Percentiles rank a stretch among this genome's conserved stretches.
These are phyloP conservation scores for Breynia disticha DNA, from an alignment of 441 rosid genomes.

Conservation along the genomic window DNA sequence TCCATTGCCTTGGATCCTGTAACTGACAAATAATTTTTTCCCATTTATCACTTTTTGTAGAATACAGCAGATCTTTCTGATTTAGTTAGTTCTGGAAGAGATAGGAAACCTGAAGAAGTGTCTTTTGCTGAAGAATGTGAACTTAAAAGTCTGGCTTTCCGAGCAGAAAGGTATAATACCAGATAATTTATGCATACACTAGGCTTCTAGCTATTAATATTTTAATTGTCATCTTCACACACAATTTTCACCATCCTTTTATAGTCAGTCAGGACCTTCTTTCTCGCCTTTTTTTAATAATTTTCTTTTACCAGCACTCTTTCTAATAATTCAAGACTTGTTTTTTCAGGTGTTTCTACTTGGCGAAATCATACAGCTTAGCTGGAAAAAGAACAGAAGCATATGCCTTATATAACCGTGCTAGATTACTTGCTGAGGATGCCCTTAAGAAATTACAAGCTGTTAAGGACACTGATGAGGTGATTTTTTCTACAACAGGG, in stretches of 20 bases:
- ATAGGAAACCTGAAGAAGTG: conserved; percentile 80
- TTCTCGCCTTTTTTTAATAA: too few species aligned
- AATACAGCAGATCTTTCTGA: conserved; percentile 92
- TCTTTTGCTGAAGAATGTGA: conserved; percentile 76
- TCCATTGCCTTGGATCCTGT: not conserved
- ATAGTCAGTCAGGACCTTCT: too few species aligned
- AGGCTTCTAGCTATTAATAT: not conserved
- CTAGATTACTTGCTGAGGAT: conserved; percentile 68
- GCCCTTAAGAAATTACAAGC: conserved; percentile 47
- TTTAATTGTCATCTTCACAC: too few species aligned
- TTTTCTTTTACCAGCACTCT: too few species aligned
- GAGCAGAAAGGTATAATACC: conserved; percentile 65
- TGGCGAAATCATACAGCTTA: conserved; percentile 77
- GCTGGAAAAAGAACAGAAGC: conserved; percentile 94
- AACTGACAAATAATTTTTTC: not conserved
- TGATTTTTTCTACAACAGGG: conserved; percentile 9
- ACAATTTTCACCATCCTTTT: not conserved
- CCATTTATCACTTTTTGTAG: conserved; percentile 36
- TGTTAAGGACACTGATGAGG: conserved; percentile 35
- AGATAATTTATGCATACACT: not conserved
- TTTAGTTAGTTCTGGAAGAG: conserved; percentile 94
- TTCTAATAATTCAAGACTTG: conserved; percentile 8
- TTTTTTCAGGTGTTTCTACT: conserved; percentile 83
- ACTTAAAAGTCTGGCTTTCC: conserved; percentile 66
- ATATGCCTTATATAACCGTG: conserved; percentile 59